Evolutionary conservation across 23 red algal genomes (phyloP), one percentile per base, ranked within the genome.

Genomic region (Gracilaria vermiculophylla): DNA sequence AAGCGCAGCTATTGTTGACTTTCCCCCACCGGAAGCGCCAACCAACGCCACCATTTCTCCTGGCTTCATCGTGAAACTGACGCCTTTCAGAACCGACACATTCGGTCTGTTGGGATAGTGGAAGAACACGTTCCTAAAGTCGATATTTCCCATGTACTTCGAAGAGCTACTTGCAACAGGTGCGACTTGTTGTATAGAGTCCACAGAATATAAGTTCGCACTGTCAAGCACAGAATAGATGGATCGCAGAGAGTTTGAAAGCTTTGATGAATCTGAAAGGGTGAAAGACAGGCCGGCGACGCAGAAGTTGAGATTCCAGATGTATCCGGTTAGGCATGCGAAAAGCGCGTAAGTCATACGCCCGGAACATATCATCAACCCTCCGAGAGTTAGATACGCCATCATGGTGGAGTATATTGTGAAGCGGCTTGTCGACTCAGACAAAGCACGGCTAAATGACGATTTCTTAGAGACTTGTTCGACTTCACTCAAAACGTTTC

Each of bases 1-100:
- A 20, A 97, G 86, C 19, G 87, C 74, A 14, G 84, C 85, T 11
- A 89, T 73, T 6, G 85, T 97, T 47, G 74, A 83, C 47, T 97
- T 97, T 34, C 94, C 94, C 3, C 89, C 78, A 8, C 94, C 94
- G 4, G 85, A 86, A 17, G 80, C 65, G 36, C 94, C 94, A 12
- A 92, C 87, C 16, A 97, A 70, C 6, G 88, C 94, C 4, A 93
- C 77, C 76, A 89, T 85, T 20, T 90, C 64, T 23, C 90, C 89
- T 10, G 94, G 89, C 23, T 58, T 62, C 52, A 91, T 77, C 16
- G 54, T 24, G 6, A 97, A 52, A 29, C 29, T 80, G 37, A 97
- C 24, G 14, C 77, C 87, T 11, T 89, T 76, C 3, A 98, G 61
- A 25, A 92, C 90, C 1, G 45, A 36, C 35, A 65, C 84, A 23